These are phyloP conservation scores for Boletellus emodensis DNA, from an alignment of 768 basidiomycete genomes.

Conservation along the genomic window DNA sequence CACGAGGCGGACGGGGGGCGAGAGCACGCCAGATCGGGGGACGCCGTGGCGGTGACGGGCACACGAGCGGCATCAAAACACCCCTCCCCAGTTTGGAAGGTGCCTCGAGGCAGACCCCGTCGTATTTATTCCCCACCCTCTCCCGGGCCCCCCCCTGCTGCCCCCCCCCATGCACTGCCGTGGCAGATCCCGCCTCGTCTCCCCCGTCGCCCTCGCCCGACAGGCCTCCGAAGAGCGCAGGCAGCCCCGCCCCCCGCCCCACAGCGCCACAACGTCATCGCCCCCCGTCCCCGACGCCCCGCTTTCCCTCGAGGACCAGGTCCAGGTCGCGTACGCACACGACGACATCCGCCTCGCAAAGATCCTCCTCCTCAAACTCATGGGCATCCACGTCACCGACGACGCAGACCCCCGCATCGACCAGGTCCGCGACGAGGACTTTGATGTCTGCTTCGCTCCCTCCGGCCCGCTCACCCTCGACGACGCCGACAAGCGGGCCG, in stretches of 20 bases:
- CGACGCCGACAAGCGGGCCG: constrained; percentile 39
- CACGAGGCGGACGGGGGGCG: background rate
- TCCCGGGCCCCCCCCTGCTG: constrained; percentile 1
- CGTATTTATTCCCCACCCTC: background rate
- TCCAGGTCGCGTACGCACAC: constrained; percentile 62
- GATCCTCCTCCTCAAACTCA: constrained; percentile 57
- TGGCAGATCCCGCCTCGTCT: constrained; percentile 42
- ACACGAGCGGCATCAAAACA: too few relatives aligned
- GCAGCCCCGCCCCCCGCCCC: background rate
- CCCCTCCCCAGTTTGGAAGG: background rate
- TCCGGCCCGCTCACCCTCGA: constrained; percentile 38
- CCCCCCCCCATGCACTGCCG: constrained; percentile 29
- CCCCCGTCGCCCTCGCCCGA: constrained; percentile 40
- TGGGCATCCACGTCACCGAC: constrained; percentile 54
- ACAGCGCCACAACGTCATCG: too few relatives aligned
- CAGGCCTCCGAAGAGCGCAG: constrained; percentile 41
- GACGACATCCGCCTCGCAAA: constrained; percentile 67
- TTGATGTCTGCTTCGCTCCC: constrained; percentile 37
- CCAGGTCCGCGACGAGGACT: constrained; percentile 50
- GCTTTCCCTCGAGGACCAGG: constrained; percentile 53
- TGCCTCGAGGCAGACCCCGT: constrained; percentile 3
- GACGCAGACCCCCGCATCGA: constrained; percentile 63
- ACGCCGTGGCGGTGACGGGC: too few relatives aligned
- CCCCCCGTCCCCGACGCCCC: too few relatives aligned
- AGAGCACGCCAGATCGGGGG: too few relatives aligned